phyloP scores from a whole-genome alignment of 176 grass and related monocot species.

The barley (Hordeum vulgare) region DNA sequence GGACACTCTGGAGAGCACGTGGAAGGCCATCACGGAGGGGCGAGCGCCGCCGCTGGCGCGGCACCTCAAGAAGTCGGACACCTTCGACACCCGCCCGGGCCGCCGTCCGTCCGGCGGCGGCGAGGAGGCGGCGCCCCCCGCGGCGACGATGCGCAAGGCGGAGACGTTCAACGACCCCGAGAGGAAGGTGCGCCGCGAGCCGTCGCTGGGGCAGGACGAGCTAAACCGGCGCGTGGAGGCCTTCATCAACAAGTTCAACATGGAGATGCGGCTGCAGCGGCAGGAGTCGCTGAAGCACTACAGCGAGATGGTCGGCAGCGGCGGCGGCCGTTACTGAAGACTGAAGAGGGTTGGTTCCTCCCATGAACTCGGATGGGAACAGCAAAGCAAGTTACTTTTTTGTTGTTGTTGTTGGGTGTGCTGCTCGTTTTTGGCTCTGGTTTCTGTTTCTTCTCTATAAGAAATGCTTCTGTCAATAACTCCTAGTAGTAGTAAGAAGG shows the following conservation, averaged over 20 bases:
- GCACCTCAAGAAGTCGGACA: constrained; percentile 97
- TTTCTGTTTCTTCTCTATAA: constrained; percentile 19
- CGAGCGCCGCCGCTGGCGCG: constrained; percentile 61
- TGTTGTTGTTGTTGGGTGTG: constrained; percentile 26
- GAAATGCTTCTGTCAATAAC: constrained; percentile 28
- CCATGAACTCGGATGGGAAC: background rate
- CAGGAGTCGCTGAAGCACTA: constrained; percentile 87
- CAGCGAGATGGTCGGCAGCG: constrained; percentile 64
- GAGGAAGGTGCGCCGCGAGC: constrained; percentile 54
- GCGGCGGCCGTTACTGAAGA: constrained; percentile 35
- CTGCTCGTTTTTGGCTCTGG: constrained; percentile 21
- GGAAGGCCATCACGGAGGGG: constrained; percentile 94
- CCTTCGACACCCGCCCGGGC: constrained; percentile 50
- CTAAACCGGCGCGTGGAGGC: constrained; percentile 86
- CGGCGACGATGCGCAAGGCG: constrained; percentile 46
- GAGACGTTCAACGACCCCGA: constrained; percentile 67
- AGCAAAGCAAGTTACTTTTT: background rate
- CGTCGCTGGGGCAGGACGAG: constrained; percentile 87
- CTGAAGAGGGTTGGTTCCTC: no score
- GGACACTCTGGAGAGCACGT: constrained; percentile 90
- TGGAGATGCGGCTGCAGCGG: constrained; percentile 95
- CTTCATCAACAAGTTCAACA: constrained; percentile 98
- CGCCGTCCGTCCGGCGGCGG: constrained; percentile 21
- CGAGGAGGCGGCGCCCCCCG: background rate
- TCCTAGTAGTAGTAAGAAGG: constrained; percentile 8